Evolutionary conservation across 2,329 filamentous ascomycete genomes (phyloP), one percentile per base, ranked within the genome.

Genomic region (Arthrobotrys conoides): DNA sequence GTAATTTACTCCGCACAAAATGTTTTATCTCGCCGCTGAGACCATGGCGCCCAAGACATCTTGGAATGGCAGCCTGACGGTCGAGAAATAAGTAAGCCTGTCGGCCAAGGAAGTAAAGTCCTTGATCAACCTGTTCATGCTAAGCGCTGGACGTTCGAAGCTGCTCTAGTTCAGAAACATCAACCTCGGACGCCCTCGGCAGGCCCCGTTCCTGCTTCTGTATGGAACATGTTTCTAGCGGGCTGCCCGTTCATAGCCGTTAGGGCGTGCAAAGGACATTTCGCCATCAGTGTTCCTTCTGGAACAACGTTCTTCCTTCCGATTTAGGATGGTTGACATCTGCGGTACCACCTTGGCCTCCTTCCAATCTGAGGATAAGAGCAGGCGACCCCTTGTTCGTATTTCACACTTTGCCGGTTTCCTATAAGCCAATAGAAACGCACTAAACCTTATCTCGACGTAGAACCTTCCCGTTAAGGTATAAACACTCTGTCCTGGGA

Each of bases 261-360:
- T 24, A 27, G 10, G 27, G 48, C n/a, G 55, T 22, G 41, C 59
- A 49, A 66, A 33, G 30, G 61, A 46, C 12, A 22, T 51, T 44
- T 78, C 57, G 75, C 68, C 66, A 67, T 51, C 57, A 22, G 20
- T 16, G 24, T 16, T 64, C 41, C 49, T 65, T 68, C 66, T 68
- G 55, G 75, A 78, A 72, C 27, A 64, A 64, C 24, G 38, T 53
- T 51, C 16, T 72, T 78, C 75, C 68, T 78, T 41, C 75, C 68
- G 8, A 5, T 78, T 78, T 53, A 68, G 75, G 75, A 44, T 78
- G 75, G 68, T 78, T 78, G 75, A 78, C 75, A 78, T 70, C 33
- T 72, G 68, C 68, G 38, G 48, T 76, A 63, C 63, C 10, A 71
- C 67, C 30, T 55, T 57, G 38, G 44, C 44, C 53, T 72, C 75